Evolutionary conservation across 495 filamentous ascomycete species (phyloP), one percentile per base, ranked within the genome.

Genomic region (Hypoxylon intermedium): DNA sequence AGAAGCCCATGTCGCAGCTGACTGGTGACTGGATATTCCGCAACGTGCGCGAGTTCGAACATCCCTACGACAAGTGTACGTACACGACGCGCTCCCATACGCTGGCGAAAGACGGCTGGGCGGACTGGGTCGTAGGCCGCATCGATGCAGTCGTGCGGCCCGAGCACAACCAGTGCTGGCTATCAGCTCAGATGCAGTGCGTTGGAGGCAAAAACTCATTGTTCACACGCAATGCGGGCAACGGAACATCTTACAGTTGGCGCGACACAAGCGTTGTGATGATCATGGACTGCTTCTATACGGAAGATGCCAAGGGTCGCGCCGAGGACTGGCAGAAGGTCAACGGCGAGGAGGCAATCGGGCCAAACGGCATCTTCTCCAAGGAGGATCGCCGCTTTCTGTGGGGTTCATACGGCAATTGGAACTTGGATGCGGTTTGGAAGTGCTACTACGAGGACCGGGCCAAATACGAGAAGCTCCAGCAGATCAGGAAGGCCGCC

Each of bases 241-340:
- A 76, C 34, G 74, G 74, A 1, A 77, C 74, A 0, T 38, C 72
- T 7, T 76, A 67, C 52, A 76, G 73, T 58, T 77, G 75, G 75
- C 62, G 75, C 44, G 75, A 77, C 47, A 71, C 74, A 6, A 73
- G 58, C 31, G 50, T 76, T 9, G 43, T 48, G 5, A 58, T 53
- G 44, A 66, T 55, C 1, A 65, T 75, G 52, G 75, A 77, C 42
- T 74, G 71, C 37, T 76, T 77, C 54, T 63, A 76, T 46, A 56
- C 48, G 12, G 48, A 58, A 2, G 59, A 63, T 6, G 41, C 48
- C 2, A 68, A 74, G 53, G 28, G 45, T n/a, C 60, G 54, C 0
- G 75, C 74, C 6, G 56, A 73, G 34, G 71, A 74, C 18, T 77
- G 74, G 74, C 71, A 75, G 34, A 61, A 60, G 31, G 60, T 68